Evolutionary conservation across 306 rosid genomes (phyloP), one percentile per base, ranked within the genome.

Genomic region (Coriaria nepalensis): DNA sequence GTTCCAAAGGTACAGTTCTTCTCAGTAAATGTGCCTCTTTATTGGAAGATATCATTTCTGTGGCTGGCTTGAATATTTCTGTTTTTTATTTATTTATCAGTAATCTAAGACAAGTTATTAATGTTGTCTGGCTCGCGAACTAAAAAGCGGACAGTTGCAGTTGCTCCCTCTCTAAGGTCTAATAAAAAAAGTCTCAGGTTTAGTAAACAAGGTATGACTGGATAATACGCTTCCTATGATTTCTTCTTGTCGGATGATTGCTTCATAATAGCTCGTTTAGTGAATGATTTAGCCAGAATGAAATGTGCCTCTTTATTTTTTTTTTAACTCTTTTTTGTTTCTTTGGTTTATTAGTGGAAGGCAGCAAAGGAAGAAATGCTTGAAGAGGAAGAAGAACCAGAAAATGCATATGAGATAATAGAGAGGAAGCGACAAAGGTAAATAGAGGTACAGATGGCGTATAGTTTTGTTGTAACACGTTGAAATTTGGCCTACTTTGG

Each of bases 281-380:
- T 48, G 8, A 9, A 13, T 45, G 10, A 15, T 37, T 11, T 33
- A 13, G 13, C 6, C 1, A 8, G 11, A 34, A 6, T 34, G 8
- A 11, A 9, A 8, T 34, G 14, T 0, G 60, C 34, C 34, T 53
- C 33, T 10, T 33, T 41, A 10, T 8, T 13, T 0, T 5, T 20
- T 39, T 34, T 45, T 29, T 13, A 7, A 55, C 9, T 52, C 10
- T 8, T 43, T 40, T 44, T 47, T 53, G 40, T 52, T 52, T 35
- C 9, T 51, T 53, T 51, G 36, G 36, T 60, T 55, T 40, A 41
- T 55, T 71, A 85, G 98, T 85, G 98, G 98, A 92, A 79, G 62
- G 98, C 96, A 57, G 98, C 98, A 11, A 92, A 92, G 73, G 98
- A 92, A 73, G 96, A 92, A 67, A 47, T 86, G 66, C 93, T 71